phyloP scores from a whole-genome alignment of 495 filamentous ascomycete species.

The Neurospora sp. region DNA sequence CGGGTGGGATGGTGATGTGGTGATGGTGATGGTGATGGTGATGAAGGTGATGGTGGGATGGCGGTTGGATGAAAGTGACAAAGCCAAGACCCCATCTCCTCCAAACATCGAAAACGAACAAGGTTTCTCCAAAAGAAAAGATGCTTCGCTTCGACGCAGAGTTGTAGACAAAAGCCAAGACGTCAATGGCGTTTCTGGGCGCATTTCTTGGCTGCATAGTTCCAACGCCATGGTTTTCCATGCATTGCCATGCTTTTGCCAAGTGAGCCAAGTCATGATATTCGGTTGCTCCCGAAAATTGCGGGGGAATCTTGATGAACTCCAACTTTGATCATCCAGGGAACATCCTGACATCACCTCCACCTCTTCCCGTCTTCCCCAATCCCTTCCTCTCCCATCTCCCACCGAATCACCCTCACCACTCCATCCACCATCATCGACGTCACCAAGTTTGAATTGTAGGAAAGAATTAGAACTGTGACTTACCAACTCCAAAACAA shows the following conservation, averaged over 20 bases:
- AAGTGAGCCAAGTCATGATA: background rate
- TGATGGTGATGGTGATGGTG: background rate
- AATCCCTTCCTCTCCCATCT: too few species aligned
- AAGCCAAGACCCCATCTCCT: background rate
- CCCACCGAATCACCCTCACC: too few species aligned
- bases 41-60: background rate
- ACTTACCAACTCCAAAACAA: constrained; percentile 58
- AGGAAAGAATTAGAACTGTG: background rate
- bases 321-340: background rate
- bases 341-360: background rate
- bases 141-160: background rate
- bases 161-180: background rate
- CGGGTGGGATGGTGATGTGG: background rate
- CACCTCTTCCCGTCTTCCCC: background rate
- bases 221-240: background rate
- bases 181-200: background rate
- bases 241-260: background rate
- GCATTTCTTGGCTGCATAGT: background rate
- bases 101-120: background rate
- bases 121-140: background rate
- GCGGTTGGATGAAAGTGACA: background rate
- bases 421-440: too few species aligned
- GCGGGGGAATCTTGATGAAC: background rate
- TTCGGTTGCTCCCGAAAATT: background rate
- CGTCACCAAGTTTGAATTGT: too few species aligned